Evolutionary conservation across 108 stramenopile species (phyloP), one percentile per base, ranked within the genome.

Genomic region (Cylindrotheca fusiformis): DNA sequence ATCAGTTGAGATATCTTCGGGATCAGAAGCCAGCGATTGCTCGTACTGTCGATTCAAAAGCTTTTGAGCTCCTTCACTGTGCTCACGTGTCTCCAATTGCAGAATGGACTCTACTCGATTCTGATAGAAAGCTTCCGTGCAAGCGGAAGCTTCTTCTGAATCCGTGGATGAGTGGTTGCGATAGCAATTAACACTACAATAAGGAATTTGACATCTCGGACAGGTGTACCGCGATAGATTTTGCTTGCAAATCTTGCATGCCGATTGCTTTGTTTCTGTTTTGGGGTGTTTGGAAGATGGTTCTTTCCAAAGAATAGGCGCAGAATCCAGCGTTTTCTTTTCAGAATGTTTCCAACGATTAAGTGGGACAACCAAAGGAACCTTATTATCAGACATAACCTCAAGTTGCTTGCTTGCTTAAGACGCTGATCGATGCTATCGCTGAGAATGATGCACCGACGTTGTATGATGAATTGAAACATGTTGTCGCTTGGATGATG

Each of bases 71-170:
- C 68, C 36, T 45, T 67, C 61, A 23, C 55, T 48, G 19, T 68
- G 55, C 44, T 68, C 81, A 55, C 48, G 44, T 17, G 57, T 25
- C 32, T 77, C 72, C 47, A 83, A 44, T 4, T 70, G 19, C 53
- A 78, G 32, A 18, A 77, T 52, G 22, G 68, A 53, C 4, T 55
- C 18, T 0, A 78, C 77, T 29, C 72, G 65, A 28, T 65, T 33
- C 51, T 66, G 61, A 63, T 75, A 83, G 65, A 83, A 83, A 0
- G 48, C 49, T 63, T 83, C 77, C 1, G 77, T 72, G 62, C 81
- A 78, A 21, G 61, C 30, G 21, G 58, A 29, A 2, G 27, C 23
- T n/a, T 6, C 2, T n/a, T 52, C 18, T 10, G 10, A 14, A 5
- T 44, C 49, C 4, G 33, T 8, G 1, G 12, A 31, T 28, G 51